Evolutionary conservation across 2,329 filamentous ascomycete species (phyloP).

Genomic region (Phaeoacremonium minimum): DNA sequence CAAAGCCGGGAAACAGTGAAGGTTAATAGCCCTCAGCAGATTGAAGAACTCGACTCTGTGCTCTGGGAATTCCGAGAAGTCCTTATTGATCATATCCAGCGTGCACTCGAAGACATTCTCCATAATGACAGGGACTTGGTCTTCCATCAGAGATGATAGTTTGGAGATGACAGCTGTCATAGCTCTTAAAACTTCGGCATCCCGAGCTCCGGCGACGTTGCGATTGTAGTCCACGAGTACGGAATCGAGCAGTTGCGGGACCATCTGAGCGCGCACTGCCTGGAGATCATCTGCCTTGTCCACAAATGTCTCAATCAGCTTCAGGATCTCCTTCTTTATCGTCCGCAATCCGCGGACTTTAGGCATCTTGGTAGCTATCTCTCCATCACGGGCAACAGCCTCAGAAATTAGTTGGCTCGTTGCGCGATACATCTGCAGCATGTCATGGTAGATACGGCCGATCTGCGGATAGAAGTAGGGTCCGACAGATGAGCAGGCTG

Average conservation of each 20-base stretch:
- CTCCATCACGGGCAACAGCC: conserved; percentile 79
- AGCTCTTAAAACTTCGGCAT: conserved; percentile 93
- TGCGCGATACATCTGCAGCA: conserved; percentile 98
- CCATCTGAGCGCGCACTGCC: conserved; percentile 88
- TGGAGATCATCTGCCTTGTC: conserved; percentile 96
- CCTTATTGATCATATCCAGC: conserved; percentile 99
- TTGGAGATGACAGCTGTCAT: conserved; percentile 98
- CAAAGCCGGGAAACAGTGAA: conserved; percentile 92
- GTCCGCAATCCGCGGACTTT: conserved; percentile 92
- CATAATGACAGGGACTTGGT: conserved; percentile 96
- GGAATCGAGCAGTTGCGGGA: conserved; percentile 91
- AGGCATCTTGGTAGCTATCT: conserved; percentile 95
- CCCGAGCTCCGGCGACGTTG: conserved; percentile 91
- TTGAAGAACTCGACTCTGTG: conserved; percentile 99
- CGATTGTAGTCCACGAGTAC: conserved; percentile 95
- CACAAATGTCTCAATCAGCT: conserved; percentile 96
- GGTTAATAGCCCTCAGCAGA: conserved; percentile 88
- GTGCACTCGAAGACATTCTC: conserved; percentile 98
- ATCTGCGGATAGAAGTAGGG: conserved; percentile 98
- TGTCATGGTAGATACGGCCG: conserved; percentile 94
- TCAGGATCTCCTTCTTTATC: conserved; percentile 99
- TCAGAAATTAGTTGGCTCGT: conserved; percentile 96
- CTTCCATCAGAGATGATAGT: conserved; percentile 93
- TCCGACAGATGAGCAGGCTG: conserved; percentile 94
- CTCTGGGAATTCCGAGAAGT: conserved; percentile 98